These are phyloP conservation scores for Trichosporon sp. DNA, from an alignment of 1,284 basidiomycete genomes.

Conservation along the genomic window DNA sequence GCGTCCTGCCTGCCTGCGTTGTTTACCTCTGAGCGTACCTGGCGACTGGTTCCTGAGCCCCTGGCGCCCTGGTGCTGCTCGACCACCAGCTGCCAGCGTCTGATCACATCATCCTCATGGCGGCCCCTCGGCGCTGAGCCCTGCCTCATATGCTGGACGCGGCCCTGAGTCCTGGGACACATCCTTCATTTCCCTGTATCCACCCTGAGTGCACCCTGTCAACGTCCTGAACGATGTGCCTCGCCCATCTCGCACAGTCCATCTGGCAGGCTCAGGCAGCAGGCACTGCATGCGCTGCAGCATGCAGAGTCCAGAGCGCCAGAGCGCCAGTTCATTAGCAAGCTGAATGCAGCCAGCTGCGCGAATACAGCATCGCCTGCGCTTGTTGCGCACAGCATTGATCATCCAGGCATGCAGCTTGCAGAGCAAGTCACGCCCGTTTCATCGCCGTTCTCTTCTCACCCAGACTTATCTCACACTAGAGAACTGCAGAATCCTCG, in stretches of 20 bases:
- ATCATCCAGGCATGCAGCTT: not conserved
- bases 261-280: not conserved
- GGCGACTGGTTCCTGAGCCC: not conserved
- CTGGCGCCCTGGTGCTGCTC: not conserved
- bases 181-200: not conserved
- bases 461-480: too few species aligned
- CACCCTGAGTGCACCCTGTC: not conserved
- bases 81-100: not conserved
- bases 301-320: not conserved
- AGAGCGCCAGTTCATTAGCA: too few species aligned
- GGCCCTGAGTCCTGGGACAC: not conserved
- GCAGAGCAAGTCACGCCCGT: too few species aligned
- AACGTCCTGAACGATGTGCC: not conserved
- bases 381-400: not conserved
- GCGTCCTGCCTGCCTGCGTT: not conserved
- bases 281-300: not conserved
- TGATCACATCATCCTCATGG: not conserved
- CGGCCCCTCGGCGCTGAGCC: not conserved
- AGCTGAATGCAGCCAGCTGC: too few species aligned
- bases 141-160: not conserved
- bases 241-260: not conserved
- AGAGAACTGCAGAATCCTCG: too few species aligned
- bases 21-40: not conserved
- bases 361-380: too few species aligned
- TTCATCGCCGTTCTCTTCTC: too few species aligned